A percentile compares a stretch with the other conserved stretches of the same genome.
Conservation (phyloP, 306 rosid species). For the Trichosanthes cucumerina region DNA sequence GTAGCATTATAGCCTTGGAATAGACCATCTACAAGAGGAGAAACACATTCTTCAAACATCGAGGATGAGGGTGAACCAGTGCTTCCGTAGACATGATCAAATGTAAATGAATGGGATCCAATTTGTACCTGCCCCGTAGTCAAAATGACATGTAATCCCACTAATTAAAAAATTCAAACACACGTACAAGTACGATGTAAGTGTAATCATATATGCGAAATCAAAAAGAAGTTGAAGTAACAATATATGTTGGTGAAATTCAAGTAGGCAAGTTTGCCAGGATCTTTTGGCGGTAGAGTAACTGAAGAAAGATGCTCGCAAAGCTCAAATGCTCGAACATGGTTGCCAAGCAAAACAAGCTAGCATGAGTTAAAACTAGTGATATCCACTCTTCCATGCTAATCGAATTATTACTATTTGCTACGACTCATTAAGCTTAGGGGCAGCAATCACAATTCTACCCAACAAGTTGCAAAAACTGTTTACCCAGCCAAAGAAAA, state of each 20-base stretch:
- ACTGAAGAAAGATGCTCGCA: not conserved
- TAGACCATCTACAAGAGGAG: constrained; percentile 84
- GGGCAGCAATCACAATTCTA: not conserved
- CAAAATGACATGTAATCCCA: constrained; percentile 14
- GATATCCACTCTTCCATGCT: not conserved
- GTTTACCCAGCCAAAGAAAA: not conserved
- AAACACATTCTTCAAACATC: constrained; percentile 85
- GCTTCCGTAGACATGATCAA: constrained; percentile 97
- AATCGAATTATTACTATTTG: not conserved
- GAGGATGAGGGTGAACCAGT: constrained; percentile 65
- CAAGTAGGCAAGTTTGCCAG: not conserved
- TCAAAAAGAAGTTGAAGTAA: not conserved
- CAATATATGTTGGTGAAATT: not conserved
- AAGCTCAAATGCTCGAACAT: not conserved
- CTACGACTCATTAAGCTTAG: not conserved
- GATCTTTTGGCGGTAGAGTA: not conserved
- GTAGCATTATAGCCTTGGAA: constrained; percentile 99
- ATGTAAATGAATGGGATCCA: constrained; percentile 91
- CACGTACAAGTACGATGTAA: not conserved
- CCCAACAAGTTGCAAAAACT: not conserved
- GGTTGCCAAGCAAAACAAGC: not conserved
- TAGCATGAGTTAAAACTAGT: not conserved
- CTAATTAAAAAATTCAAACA: not conserved
- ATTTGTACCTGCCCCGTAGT: constrained; percentile 68
- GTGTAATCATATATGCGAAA: not conserved